A percentile compares a stretch with the other conserved stretches of the same genome.
Evolutionary conservation across 2,329 filamentous ascomycete species (phyloP).

Genomic region (Pseudogymnoascus sp.): DNA sequence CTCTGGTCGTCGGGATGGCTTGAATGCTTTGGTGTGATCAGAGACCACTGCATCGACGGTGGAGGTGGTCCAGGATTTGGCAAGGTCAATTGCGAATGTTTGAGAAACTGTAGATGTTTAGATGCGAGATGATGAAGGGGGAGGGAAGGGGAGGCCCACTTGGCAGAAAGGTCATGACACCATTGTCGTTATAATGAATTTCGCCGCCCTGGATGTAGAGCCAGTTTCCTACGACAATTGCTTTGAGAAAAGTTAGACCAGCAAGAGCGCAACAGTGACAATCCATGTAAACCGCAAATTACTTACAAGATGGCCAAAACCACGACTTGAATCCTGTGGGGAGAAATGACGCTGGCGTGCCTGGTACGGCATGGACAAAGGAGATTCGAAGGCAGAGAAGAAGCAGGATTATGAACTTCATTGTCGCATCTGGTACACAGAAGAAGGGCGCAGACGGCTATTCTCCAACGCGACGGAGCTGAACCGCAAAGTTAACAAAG

Average conservation of each 20-base stretch:
- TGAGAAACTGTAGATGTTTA: neutral
- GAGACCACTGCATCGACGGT: neutral
- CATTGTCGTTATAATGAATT: slow-evolving; percentile 1
- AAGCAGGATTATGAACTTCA: neutral
- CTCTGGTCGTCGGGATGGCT: slow-evolving; percentile 1
- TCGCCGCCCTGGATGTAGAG: slow-evolving; percentile 17
- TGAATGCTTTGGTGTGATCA: neutral
- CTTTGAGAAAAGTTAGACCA: neutral
- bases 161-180: neutral
- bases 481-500: slow-evolving; percentile 68
- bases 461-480: neutral
- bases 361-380: neutral
- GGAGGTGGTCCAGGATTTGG: slow-evolving; percentile 10
- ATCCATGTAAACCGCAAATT: neutral
- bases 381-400: neutral
- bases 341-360: neutral
- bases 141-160: neutral
- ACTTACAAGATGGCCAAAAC: slow-evolving; percentile 2
- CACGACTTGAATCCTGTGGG: neutral
- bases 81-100: slow-evolving; percentile 12
- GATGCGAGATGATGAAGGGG: neutral
- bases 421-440: neutral
- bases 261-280: neutral
- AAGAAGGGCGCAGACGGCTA: neutral
- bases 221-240: slow-evolving; percentile 13